Base-by-base conservation (phyloP, 1,139 yeast genomes). In the Kodamaea ohmeri region DNA sequence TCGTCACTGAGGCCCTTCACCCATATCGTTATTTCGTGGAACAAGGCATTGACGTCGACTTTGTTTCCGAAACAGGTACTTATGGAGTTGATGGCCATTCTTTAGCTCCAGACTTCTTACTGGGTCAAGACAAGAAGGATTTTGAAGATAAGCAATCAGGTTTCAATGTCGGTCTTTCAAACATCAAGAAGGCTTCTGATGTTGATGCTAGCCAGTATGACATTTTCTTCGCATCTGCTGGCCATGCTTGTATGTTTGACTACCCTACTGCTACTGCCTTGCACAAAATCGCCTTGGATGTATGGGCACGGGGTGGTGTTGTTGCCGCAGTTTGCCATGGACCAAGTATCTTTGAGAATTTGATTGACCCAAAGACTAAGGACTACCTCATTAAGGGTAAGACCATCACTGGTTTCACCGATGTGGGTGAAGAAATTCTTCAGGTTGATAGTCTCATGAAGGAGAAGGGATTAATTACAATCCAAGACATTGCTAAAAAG, bases 251-350 rank as follows among this genome's bases (percentile, higher is more conserved):
- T 4, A 33, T 50, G 31, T 51, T 48, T 32, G 60, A 54, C 41
- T 53, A 45, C 42, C 58, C 60, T 8, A 43, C 35, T 18, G 55
- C 58, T 6, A 36, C 32, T 6, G 54, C 43, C 8, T 43, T 54
- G 38, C 52, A 50, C 30, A 16, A 35, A 9, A 35, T 52, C 30
- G 55, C 51, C 4, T 43, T 41, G 32, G 34, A 34, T n/a, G 47
- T 53, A 17, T 50, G 45, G 40, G 32, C 46, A 26, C 36, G 46
- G 4, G 50, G 47, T 2, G 56, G 56, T 11, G 52, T 52, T 5
- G 46, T 54, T n/a, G 46, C 56, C 3, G 56, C 56, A 3, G 52
- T 53, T 2, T 53, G 58, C 34, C 58, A 53, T 30, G 58, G 54
- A 2, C 55, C 55, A n/a, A 42, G 45, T 7, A 50, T 55, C 31